These are phyloP conservation scores for Pythium grandisporangium DNA, from an alignment of 352 stramenopile species.

Conservation along the genomic window DNA sequence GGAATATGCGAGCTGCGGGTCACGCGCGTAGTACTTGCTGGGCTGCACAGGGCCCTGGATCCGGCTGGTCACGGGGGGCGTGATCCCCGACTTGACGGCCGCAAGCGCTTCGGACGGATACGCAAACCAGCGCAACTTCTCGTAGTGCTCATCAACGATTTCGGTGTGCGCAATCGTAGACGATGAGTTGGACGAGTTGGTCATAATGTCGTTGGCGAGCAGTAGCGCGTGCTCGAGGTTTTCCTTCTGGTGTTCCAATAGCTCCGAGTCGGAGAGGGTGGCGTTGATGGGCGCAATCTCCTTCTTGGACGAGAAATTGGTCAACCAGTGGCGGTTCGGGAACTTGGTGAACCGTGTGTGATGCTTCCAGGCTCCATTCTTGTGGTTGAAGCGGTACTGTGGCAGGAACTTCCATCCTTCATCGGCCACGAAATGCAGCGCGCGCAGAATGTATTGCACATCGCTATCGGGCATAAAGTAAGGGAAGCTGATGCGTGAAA, in stretches of 20 bases:
- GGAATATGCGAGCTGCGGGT: constrained; percentile 7
- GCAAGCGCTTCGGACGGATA: constrained; percentile 26
- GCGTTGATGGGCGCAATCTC: neutral
- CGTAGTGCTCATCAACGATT: constrained; percentile 18
- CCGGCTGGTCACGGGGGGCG: neutral
- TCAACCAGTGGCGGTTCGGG: constrained; percentile 17
- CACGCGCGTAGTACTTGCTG: constrained; percentile 10
- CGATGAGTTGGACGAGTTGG: neutral
- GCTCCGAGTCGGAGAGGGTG: constrained; percentile 4
- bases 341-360: constrained; percentile 20
- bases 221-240: constrained; percentile 12
- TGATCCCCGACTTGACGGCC: constrained; percentile 5
- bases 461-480: constrained; percentile 65
- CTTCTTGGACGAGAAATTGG: constrained; percentile 7
- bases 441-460: constrained; percentile 86
- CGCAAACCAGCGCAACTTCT: constrained; percentile 31
- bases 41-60: constrained; percentile 16
- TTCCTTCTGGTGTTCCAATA: constrained; percentile 5
- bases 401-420: constrained; percentile 88
- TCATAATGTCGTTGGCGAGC: constrained; percentile 10
- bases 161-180: constrained; percentile 4
- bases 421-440: constrained; percentile 85
- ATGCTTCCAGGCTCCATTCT: constrained; percentile 90
- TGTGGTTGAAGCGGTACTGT: constrained; percentile 90
- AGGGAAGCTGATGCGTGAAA: constrained; percentile 88